phyloP scores from a whole-genome alignment of 2,329 filamentous ascomycete genomes.

The Hawksworthiomyces lignivorus region DNA sequence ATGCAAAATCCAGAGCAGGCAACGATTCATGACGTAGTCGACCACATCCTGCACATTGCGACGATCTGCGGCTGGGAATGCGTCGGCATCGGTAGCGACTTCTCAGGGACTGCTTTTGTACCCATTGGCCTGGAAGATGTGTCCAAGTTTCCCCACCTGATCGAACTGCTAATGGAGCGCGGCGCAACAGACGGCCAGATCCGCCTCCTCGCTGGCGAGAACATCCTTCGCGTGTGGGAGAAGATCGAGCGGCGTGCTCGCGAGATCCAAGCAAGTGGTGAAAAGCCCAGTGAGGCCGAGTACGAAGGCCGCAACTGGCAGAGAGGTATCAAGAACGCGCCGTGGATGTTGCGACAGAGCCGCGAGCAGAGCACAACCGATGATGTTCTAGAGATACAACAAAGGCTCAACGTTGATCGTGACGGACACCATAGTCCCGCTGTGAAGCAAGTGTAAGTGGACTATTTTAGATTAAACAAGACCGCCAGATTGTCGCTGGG shows the following conservation, averaged over 20 bases:
- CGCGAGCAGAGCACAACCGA: neutral
- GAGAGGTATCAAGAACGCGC: neutral
- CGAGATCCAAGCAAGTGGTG: constrained; percentile 18
- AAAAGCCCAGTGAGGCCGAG: constrained; percentile 21
- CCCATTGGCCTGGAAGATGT: constrained; percentile 77
- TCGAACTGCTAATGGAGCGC: constrained; percentile 7
- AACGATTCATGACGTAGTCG: constrained; percentile 44
- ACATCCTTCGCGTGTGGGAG: constrained; percentile 19
- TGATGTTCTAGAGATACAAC: neutral
- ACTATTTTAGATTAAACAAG: too few relatives aligned
- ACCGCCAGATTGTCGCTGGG: too few relatives aligned
- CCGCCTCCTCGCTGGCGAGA: constrained; percentile 13
- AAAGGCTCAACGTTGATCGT: constrained; percentile 3
- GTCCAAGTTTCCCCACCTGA: constrained; percentile 62
- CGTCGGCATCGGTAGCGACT: constrained; percentile 83
- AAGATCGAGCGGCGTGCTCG: constrained; percentile 20
- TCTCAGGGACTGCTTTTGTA: constrained; percentile 63
- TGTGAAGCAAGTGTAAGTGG: constrained; percentile 41
- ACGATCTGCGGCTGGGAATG: constrained; percentile 76
- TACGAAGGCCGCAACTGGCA: neutral
- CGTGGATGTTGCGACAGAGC: constrained; percentile 4
- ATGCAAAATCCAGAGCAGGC: neutral
- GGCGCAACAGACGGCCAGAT: constrained; percentile 9
- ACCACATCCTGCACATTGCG: constrained; percentile 76
- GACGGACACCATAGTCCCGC: constrained; percentile 2